Evolutionary conservation across 106 monocot species (phyloP).

Genomic region (Narthecium ossifragum): DNA sequence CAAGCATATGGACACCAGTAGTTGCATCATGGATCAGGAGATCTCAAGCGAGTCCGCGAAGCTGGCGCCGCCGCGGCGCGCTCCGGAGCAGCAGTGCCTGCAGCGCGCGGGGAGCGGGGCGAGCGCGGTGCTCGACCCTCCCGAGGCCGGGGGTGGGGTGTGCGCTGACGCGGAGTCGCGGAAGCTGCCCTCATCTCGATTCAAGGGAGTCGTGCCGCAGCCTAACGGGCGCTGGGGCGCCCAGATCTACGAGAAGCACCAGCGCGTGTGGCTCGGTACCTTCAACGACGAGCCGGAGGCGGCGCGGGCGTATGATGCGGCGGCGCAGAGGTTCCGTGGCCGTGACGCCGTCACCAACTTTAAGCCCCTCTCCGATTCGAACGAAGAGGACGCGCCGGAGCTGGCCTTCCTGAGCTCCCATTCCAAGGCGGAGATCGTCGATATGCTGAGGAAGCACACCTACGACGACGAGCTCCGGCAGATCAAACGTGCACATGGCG

Average conservation of each 20-base stretch:
- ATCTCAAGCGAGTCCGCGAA: background rate
- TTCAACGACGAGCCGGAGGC: slow-evolving; percentile 68
- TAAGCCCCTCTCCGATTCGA: slow-evolving; percentile 31
- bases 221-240: slow-evolving; percentile 87
- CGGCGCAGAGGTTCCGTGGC: slow-evolving; percentile 84
- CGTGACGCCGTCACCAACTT: slow-evolving; percentile 88
- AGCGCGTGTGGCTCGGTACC: slow-evolving; percentile 87
- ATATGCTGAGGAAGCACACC: slow-evolving; percentile 92
- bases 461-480: slow-evolving; percentile 67
- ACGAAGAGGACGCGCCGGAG: slow-evolving; percentile 30
- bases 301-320: slow-evolving; percentile 72
- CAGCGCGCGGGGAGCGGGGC: slow-evolving; percentile 43
- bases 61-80: background rate
- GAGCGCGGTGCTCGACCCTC: slow-evolving; percentile 44
- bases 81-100: too few relatives aligned
- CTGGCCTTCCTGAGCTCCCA: slow-evolving; percentile 54
- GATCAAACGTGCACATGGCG: slow-evolving; percentile 15
- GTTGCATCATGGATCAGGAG: background rate
- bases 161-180: slow-evolving; percentile 18
- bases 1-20: background rate
- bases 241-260: slow-evolving; percentile 90
- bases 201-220: slow-evolving; percentile 81
- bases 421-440: slow-evolving; percentile 81
- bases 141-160: slow-evolving; percentile 12
- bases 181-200: slow-evolving; percentile 66